A percentile compares a stretch with the other conserved stretches of the same genome.
phyloP scores from a whole-genome alignment of 257 asterid species.

The Salvia hispanica region DNA sequence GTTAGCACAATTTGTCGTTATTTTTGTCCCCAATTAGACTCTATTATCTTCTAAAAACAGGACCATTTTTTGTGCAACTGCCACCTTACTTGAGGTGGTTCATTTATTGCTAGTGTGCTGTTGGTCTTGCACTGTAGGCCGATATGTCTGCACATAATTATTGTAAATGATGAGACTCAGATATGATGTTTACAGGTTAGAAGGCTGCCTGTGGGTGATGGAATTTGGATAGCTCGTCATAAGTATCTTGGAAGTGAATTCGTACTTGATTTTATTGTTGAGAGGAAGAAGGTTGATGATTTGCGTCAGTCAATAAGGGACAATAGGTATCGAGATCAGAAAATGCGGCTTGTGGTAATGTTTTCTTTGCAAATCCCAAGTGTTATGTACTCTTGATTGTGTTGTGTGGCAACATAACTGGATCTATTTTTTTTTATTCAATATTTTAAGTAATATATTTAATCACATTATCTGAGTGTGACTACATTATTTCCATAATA shows the following conservation, averaged over 20 bases:
- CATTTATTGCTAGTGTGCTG: slow-evolving; percentile 19
- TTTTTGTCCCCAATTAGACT: neutral
- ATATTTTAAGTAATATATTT: neutral
- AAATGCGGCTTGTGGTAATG: slow-evolving; percentile 83
- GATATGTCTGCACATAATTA: slow-evolving; percentile 7
- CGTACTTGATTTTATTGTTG: slow-evolving; percentile 95
- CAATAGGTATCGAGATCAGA: slow-evolving; percentile 91
- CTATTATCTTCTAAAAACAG: neutral
- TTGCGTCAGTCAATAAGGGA: slow-evolving; percentile 88
- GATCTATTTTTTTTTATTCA: neutral
- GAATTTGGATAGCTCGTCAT: slow-evolving; percentile 94
- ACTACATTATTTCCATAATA: neutral
- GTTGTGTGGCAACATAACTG: slow-evolving; percentile 21
- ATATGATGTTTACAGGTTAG: slow-evolving; percentile 58
- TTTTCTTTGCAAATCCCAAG: slow-evolving; percentile 21
- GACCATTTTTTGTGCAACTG: slow-evolving; percentile 16
- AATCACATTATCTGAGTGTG: slow-evolving; percentile 8
- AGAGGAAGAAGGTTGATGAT: slow-evolving; percentile 96
- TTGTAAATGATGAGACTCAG: slow-evolving; percentile 21
- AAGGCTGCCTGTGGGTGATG: slow-evolving; percentile 92
- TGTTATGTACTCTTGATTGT: slow-evolving; percentile 25
- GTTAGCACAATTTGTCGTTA: slow-evolving; percentile 42
- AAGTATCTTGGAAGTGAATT: slow-evolving; percentile 61
- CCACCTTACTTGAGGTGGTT: slow-evolving; percentile 33
- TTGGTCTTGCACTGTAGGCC: slow-evolving; percentile 22